A percentile compares a stretch with the other conserved stretches of the same genome.
Evolutionary conservation across 352 stramenopile species (phyloP).

Genomic region (Peronosclerospora sorghi): DNA sequence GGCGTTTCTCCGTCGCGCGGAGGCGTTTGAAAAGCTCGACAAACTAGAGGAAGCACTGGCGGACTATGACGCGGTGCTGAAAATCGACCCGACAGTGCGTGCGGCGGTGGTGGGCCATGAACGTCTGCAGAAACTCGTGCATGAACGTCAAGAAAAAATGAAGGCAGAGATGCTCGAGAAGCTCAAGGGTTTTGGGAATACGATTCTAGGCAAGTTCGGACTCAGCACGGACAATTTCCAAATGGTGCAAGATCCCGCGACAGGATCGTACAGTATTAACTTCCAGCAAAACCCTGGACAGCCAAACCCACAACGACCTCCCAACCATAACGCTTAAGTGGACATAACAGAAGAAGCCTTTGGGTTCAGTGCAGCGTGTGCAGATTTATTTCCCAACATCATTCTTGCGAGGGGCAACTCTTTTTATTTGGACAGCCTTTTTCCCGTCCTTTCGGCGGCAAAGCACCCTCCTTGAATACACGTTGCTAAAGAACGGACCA

Average conservation of each 20-base stretch:
- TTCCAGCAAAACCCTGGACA: constrained; percentile 61
- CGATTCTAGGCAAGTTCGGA: constrained; percentile 97
- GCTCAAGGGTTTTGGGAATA: constrained; percentile 99
- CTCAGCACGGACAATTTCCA: constrained; percentile 99
- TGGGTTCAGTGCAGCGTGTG: constrained; percentile 1
- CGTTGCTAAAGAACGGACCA: constrained; percentile 41
- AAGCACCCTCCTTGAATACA: constrained; percentile 69
- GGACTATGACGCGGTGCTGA: constrained; percentile 85
- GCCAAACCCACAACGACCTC: constrained; percentile 4
- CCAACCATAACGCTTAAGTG: constrained; percentile 1
- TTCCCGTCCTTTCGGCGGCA: constrained; percentile 59
- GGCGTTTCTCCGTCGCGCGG: constrained; percentile 84
- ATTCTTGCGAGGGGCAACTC: constrained; percentile 48
- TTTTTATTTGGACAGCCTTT: constrained; percentile 76
- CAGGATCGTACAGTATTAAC: constrained; percentile 96
- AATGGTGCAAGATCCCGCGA: constrained; percentile 94
- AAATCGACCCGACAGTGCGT: constrained; percentile 85
- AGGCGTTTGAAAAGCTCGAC: constrained; percentile 88
- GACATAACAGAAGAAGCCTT: too few relatives aligned
- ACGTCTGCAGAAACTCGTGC: constrained; percentile 83
- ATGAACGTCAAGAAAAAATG: constrained; percentile 95
- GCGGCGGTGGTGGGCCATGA: constrained; percentile 41
- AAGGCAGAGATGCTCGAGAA: constrained; percentile 96
- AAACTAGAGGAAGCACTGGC: constrained; percentile 89
- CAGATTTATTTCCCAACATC: constrained; percentile 20